These are phyloP conservation scores for Fusarium sulawesiense DNA, from an alignment of 2,329 filamentous ascomycete species.

Conservation along the genomic window DNA sequence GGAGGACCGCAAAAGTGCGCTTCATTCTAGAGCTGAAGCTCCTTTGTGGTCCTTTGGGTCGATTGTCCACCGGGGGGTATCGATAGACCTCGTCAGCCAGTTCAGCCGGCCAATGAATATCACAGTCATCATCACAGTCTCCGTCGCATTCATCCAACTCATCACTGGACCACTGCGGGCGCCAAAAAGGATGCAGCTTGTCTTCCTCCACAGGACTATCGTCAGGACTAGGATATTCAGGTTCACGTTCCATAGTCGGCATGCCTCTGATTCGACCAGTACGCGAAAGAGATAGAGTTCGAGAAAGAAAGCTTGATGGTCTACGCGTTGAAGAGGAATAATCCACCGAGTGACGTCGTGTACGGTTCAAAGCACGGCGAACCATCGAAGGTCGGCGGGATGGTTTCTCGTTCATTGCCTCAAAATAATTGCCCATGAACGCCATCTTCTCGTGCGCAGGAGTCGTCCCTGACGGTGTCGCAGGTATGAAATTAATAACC, in stretches of 20 bases:
- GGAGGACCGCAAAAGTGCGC: constrained; percentile 70
- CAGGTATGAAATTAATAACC: constrained; percentile 70
- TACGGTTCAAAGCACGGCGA: constrained; percentile 63
- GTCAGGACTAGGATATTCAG: constrained; percentile 56
- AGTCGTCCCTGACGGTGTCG: constrained; percentile 70
- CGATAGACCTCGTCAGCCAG: constrained; percentile 56
- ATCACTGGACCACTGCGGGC: constrained; percentile 61
- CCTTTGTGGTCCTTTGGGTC: constrained; percentile 57
- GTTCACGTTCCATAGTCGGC: constrained; percentile 44
- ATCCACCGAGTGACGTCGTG: constrained; percentile 58
- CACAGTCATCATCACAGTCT: constrained; percentile 45
- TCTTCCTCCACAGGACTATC: constrained; percentile 63
- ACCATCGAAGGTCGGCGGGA: constrained; percentile 63
- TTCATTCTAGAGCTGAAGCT: constrained; percentile 66
- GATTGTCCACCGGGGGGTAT: constrained; percentile 63
- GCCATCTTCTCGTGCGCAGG: constrained; percentile 64
- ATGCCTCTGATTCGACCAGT: constrained; percentile 48
- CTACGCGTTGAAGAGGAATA: constrained; percentile 56
- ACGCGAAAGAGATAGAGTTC: constrained; percentile 66
- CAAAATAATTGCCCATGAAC: constrained; percentile 66
- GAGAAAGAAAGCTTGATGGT: constrained; percentile 58
- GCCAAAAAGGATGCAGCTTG: constrained; percentile 71
- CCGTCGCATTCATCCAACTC: constrained; percentile 47
- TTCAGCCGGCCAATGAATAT: constrained; percentile 47
- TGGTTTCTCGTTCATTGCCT: constrained; percentile 59